Conservation (phyloP, 2,329 filamentous ascomycete species). For the Pseudofabraea citricarpa region DNA sequence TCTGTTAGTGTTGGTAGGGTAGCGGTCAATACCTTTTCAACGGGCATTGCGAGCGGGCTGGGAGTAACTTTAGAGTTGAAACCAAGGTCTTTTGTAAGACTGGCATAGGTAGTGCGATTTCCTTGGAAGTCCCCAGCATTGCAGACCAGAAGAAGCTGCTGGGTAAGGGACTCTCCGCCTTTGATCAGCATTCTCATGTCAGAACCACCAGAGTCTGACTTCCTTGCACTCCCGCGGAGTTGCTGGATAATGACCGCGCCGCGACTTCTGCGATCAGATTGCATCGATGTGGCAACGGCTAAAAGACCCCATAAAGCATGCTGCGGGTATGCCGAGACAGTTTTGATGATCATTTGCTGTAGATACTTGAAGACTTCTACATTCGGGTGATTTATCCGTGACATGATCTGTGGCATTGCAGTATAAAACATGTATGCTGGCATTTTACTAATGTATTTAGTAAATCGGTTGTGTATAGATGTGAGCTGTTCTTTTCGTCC, state of each 20-base stretch:
- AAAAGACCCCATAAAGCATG: constrained; percentile 91
- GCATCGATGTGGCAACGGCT: constrained; percentile 77
- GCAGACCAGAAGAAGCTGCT: constrained; percentile 76
- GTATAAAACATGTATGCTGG: constrained; percentile 78
- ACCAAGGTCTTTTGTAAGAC: constrained; percentile 69
- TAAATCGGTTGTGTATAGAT: constrained; percentile 67
- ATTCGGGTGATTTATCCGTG: constrained; percentile 89
- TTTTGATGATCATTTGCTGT: constrained; percentile 75
- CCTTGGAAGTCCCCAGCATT: constrained; percentile 68
- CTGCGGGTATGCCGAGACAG: constrained; percentile 81
- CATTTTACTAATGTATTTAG: constrained; percentile 70
- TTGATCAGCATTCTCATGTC: constrained; percentile 70
- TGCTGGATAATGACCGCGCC: constrained; percentile 48
- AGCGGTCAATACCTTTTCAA: constrained; percentile 79
- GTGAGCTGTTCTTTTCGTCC: constrained; percentile 62
- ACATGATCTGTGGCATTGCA: constrained; percentile 85
- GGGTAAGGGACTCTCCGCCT: constrained; percentile 76
- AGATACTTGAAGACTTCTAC: constrained; percentile 71
- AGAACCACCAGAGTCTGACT: constrained; percentile 42
- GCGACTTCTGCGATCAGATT: constrained; percentile 58
- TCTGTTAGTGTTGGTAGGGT: constrained; percentile 73
- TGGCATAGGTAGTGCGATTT: constrained; percentile 64
- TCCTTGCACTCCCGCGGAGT: constrained; percentile 41
- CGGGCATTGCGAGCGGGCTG: constrained; percentile 80
- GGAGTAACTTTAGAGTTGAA: constrained; percentile 84